Percentiles rank a stretch among this genome's conserved stretches.
These are phyloP conservation scores for Myriosclerotinia scirpicola DNA, from an alignment of 2,329 filamentous ascomycete species.

Conservation along the genomic window DNA sequence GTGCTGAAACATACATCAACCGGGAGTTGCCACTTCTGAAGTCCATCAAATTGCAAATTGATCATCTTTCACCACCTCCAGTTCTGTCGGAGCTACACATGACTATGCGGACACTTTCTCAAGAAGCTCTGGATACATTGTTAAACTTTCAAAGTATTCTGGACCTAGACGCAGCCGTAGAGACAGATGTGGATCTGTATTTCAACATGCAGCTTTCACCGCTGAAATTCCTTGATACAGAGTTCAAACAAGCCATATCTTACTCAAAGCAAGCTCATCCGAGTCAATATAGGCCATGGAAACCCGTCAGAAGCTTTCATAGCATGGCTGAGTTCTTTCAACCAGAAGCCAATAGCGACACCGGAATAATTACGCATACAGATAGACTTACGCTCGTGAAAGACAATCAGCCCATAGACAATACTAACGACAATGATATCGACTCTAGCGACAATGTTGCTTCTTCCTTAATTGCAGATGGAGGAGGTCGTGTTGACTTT, in stretches of 20 bases:
- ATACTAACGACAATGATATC: not conserved
- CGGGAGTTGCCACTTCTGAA: not conserved
- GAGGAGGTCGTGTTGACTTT: constrained; percentile 20
- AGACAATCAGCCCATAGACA: not conserved
- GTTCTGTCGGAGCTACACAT: not conserved
- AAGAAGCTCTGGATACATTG: not conserved
- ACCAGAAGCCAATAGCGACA: not conserved
- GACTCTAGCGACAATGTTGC: not conserved
- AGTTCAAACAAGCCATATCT: constrained; percentile 6
- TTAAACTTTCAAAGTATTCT: not conserved
- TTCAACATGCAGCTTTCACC: not conserved
- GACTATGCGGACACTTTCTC: not conserved
- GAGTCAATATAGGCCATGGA: not conserved
- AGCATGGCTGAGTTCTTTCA: constrained; percentile 1
- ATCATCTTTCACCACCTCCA: constrained; percentile 10
- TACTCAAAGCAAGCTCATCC: not conserved
- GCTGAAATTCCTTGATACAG: not conserved
- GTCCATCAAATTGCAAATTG: not conserved
- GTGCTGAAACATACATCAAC: not conserved
- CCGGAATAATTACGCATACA: not conserved
- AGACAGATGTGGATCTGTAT: not conserved
- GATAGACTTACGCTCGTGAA: not conserved
- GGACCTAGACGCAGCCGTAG: not conserved
- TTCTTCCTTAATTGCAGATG: not conserved
- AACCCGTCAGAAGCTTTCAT: not conserved